phyloP scores from a whole-genome alignment of 768 basidiomycete genomes.

The Cystofilobasidium bisporidii region DNA sequence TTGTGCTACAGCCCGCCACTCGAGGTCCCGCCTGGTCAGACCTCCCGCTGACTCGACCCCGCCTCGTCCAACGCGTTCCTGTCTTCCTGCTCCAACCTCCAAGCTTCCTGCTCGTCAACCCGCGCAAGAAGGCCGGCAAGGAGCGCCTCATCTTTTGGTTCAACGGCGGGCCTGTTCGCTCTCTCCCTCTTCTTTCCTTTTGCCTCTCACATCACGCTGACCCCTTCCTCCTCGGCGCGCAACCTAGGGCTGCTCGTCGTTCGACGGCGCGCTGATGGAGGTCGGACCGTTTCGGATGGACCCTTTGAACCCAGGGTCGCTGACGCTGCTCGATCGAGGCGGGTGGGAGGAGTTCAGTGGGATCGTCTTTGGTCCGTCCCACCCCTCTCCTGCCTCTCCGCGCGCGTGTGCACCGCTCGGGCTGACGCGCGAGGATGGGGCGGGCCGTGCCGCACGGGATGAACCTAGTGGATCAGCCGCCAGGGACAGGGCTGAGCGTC shows the following conservation, averaged over 20 bases:
- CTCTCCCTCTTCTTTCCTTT: constrained; percentile 5
- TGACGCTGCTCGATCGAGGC: constrained; percentile 59
- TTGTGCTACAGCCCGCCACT: no score
- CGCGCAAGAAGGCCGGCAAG: constrained; percentile 75
- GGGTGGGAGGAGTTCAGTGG: constrained; percentile 98
- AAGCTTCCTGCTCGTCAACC: constrained; percentile 77
- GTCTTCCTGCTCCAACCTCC: no score
- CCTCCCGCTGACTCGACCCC: no score
- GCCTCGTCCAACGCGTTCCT: no score
- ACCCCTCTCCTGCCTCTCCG: constrained; percentile 2
- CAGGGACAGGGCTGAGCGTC: constrained; percentile 89
- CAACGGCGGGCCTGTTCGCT: constrained; percentile 55
- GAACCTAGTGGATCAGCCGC: constrained; percentile 98
- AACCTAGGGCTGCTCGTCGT: constrained; percentile 83
- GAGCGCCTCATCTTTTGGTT: constrained; percentile 93
- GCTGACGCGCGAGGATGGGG: no score
- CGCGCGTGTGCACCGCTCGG: background rate
- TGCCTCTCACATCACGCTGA: background rate
- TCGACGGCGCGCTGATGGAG: constrained; percentile 97
- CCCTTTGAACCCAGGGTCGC: constrained; percentile 46
- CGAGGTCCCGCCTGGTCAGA: no score
- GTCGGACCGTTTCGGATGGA: constrained; percentile 73
- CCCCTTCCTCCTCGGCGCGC: background rate
- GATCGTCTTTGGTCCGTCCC: constrained; percentile 73
- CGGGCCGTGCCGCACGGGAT: no score